Percentiles rank a stretch among this genome's conserved stretches.
These are phyloP conservation scores for Morella rubra DNA, from an alignment of 306 rosid species.

Conservation along the genomic window DNA sequence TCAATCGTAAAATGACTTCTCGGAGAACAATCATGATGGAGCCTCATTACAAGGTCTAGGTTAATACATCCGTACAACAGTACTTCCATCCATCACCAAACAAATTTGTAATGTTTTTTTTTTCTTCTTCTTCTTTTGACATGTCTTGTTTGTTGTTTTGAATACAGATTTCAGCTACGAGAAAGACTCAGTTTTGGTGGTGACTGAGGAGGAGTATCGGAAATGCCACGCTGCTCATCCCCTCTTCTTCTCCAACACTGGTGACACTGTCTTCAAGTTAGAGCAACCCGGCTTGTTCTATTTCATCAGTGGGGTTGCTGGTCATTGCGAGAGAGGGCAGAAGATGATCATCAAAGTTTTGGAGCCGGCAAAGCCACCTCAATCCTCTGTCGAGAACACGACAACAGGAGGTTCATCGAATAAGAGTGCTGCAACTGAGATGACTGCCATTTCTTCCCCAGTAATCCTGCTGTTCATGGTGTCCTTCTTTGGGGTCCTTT, in stretches of 20 bases:
- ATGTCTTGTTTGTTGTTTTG: background rate
- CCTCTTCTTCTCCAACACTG: constrained; percentile 62
- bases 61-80: too few species aligned
- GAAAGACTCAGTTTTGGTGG: constrained; percentile 73
- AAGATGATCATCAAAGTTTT: constrained; percentile 73
- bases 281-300: constrained; percentile 65
- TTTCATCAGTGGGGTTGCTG: constrained; percentile 80
- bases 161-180: constrained; percentile 54
- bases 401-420: background rate
- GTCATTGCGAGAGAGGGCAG: constrained; percentile 74
- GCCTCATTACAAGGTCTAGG: too few species aligned
- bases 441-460: constrained; percentile 18
- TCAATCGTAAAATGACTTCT: too few species aligned
- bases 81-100: too few species aligned
- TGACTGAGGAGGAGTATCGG: constrained; percentile 66
- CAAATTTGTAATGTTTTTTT: background rate
- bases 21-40: too few species aligned
- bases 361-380: constrained; percentile 44
- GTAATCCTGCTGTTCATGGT: constrained; percentile 17
- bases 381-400: constrained; percentile 24
- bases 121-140: background rate
- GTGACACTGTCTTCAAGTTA: constrained; percentile 41
- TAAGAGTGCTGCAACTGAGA: constrained; percentile 26
- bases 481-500: constrained; percentile 14
- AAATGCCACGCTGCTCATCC: constrained; percentile 62